Evolutionary conservation across 805 yeast genomes (phyloP).

Genomic region (Maudiozyma saulgeensis): DNA sequence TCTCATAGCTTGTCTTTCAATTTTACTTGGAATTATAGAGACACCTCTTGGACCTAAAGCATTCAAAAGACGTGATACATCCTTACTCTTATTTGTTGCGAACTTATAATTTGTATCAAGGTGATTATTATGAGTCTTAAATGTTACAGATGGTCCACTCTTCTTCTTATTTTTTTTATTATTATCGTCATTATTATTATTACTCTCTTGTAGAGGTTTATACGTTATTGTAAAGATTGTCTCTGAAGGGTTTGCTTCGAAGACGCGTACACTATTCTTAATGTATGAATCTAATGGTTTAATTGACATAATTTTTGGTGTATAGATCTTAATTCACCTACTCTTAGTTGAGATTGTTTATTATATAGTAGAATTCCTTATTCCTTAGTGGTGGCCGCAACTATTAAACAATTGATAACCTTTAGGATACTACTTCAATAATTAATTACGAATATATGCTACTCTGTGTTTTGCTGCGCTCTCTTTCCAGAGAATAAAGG

Average conservation of each 20-base stretch:
- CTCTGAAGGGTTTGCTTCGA: constrained; percentile 36
- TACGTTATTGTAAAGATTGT: constrained; percentile 28
- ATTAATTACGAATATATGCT: too few relatives aligned
- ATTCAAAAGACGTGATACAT: constrained; percentile 60
- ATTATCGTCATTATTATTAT: constrained; percentile 4
- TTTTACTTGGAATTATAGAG: constrained; percentile 18
- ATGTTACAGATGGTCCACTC: constrained; percentile 16
- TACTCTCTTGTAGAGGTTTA: constrained; percentile 25
- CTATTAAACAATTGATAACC: too few relatives aligned
- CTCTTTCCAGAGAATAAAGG: too few relatives aligned
- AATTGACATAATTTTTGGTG: background rate
- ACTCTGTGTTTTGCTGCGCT: too few relatives aligned
- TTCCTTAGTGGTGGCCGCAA: too few relatives aligned
- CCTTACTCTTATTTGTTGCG: constrained; percentile 55
- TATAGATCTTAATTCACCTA: too few relatives aligned
- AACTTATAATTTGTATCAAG: constrained; percentile 53
- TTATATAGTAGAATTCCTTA: too few relatives aligned
- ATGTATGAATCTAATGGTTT: constrained; percentile 35
- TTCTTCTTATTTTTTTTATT: background rate
- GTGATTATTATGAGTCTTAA: constrained; percentile 58
- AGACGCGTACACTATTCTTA: constrained; percentile 32
- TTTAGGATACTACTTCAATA: too few relatives aligned
- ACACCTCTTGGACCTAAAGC: constrained; percentile 67
- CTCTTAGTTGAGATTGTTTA: too few relatives aligned
- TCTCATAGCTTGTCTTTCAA: constrained; percentile 14